Evolutionary conservation across 768 basidiomycete genomes (phyloP), one percentile per base, ranked within the genome.

Genomic region (Austroboletus eburneus): DNA sequence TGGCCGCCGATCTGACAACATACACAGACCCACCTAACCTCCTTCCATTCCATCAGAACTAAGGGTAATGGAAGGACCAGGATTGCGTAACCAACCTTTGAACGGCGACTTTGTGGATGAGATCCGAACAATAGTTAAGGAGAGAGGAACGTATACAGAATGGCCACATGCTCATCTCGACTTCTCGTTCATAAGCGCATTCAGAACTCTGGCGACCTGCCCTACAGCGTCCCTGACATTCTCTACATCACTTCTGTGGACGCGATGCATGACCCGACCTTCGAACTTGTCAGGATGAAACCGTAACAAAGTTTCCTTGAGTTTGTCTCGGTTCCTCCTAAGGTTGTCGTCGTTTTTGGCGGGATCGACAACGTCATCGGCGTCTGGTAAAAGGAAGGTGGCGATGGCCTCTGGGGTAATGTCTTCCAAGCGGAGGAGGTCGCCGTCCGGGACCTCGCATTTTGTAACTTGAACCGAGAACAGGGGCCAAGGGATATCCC

Each of bases 201-300:
- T 85, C 36, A 90, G 56, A 17, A 73, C 74, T 48, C 86, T 70
- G 10, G 74, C 82, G 5, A 90, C 79, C 27, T 76, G 73, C 5
- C 80, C 83, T 17, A 83, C 80, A 1, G 72, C 83, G 51, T 85
- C 80, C 42, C 68, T 68, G 3, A 86, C 81, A 14, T 51, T 58
- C 35, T 73, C 73, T 56, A 57, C 63, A 20, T 89, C 83, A 12
- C 54, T 56, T 25, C 69, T 66, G 35, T 54, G 57, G 6, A 87
- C 71, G 5, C 71, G 69, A 40, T 61, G 60, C 75, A 87, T 79
- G 39, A 88, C 67, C 27, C 87, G 74, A 17, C 87, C 84, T 60
- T 89, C 84, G 44, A 88, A 88, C 61, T 89, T 89, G 64, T 89
- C 87, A 2, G 87, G 87, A 58, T 89, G 87, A 61, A 85, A 89